phyloP scores from a whole-genome alignment of 441 rosid genomes.

The Croton setiger region DNA sequence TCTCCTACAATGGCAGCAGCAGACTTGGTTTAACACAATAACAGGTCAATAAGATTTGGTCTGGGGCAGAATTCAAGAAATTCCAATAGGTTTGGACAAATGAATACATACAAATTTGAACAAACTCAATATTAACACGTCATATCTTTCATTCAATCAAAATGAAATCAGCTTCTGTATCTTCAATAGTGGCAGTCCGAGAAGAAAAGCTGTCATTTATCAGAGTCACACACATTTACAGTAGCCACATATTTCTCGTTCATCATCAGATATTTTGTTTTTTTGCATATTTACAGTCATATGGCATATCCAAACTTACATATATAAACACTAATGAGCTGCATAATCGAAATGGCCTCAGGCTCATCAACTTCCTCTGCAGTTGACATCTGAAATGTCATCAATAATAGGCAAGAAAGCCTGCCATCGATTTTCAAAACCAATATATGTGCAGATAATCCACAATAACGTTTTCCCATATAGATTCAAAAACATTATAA shows the following conservation, averaged over 20 bases:
- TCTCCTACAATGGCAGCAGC: no score
- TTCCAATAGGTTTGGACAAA: no score
- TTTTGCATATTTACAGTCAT: constrained; percentile 6
- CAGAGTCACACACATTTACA: constrained; percentile 6
- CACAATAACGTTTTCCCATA: constrained; percentile 69
- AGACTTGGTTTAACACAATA: no score
- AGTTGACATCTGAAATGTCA: constrained; percentile 31
- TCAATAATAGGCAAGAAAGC: constrained; percentile 60
- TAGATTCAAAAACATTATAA: no score
- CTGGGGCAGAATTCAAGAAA: no score
- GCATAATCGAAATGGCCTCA: neutral
- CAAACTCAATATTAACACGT: no score
- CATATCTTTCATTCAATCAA: no score
- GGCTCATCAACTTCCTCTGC: constrained; percentile 36
- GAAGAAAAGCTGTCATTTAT: neutral
- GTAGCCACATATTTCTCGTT: neutral
- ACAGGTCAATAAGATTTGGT: no score
- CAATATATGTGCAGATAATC: constrained; percentile 61
- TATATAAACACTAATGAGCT: neutral
- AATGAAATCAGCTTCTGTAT: no score
- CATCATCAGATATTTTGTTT: neutral
- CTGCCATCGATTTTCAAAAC: constrained; percentile 75
- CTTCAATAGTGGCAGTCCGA: neutral
- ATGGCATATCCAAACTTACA: neutral
- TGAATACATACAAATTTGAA: no score